These are phyloP conservation scores for Emergomyces africanus DNA, from an alignment of 2,329 filamentous ascomycete genomes.

Conservation along the genomic window DNA sequence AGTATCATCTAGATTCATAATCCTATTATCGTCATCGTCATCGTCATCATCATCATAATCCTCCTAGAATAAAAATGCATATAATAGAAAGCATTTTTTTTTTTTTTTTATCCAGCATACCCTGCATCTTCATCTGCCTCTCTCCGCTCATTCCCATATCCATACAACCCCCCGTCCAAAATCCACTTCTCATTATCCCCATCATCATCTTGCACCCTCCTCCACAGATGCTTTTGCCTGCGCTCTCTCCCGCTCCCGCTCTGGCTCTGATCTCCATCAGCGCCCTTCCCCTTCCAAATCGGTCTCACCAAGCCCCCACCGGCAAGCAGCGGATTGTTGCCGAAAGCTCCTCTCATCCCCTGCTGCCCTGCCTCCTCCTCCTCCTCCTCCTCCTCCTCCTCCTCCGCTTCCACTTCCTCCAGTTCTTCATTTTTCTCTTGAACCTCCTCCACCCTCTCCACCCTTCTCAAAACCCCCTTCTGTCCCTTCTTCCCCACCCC, in stretches of 20 bases:
- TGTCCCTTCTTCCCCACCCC: slow-evolving; percentile 65
- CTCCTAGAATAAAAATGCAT: not conserved
- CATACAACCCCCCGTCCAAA: slow-evolving; percentile 31
- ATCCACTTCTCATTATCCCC: slow-evolving; percentile 38
- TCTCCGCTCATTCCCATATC: slow-evolving; percentile 13
- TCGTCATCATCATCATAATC: no score
- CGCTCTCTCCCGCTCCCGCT: slow-evolving; percentile 7
- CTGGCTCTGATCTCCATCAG: not conserved
- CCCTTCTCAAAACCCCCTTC: slow-evolving; percentile 42
- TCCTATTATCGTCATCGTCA: no score
- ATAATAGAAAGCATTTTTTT: no score
- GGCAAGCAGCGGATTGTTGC: slow-evolving; percentile 32
- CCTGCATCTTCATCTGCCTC: not conserved
- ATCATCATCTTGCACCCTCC: slow-evolving; percentile 35
- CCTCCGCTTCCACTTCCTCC: slow-evolving; percentile 16
- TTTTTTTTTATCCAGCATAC: not conserved
- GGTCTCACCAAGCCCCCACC: slow-evolving; percentile 33
- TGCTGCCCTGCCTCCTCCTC: slow-evolving; percentile 18
- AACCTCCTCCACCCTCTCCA: slow-evolving; percentile 33
- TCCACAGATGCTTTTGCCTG: slow-evolving; percentile 30
- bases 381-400: slow-evolving; percentile 13
- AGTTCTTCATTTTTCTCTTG: slow-evolving; percentile 12
- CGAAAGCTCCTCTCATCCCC: slow-evolving; percentile 20
- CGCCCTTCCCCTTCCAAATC: slow-evolving; percentile 29
- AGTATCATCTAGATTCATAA: no score